Conservation (phyloP, 2,329 filamentous ascomycete species). For the Fusarium subglutinans region DNA sequence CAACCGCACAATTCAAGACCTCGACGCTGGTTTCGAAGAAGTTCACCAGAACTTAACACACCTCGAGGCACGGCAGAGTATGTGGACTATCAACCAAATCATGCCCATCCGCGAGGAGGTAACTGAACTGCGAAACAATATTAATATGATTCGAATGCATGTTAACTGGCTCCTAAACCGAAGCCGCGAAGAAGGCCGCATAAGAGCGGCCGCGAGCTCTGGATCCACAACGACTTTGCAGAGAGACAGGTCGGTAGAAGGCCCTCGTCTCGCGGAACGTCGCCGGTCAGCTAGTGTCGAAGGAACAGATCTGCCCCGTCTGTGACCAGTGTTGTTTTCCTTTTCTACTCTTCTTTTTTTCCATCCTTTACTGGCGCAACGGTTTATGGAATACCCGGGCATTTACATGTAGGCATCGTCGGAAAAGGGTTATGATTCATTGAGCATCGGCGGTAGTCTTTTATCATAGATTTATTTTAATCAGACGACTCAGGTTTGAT, state of each 20-base stretch:
- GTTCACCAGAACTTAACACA: constrained; percentile 66
- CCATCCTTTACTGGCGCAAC: constrained; percentile 23
- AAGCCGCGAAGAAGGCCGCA: constrained; percentile 58
- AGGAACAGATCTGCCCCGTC: constrained; percentile 49
- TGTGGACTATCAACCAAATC: constrained; percentile 70
- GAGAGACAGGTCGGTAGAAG: constrained; percentile 43
- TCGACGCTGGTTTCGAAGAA: constrained; percentile 61
- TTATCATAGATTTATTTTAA: constrained; percentile 6
- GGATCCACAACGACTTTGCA: constrained; percentile 46
- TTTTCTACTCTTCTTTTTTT: not conserved
- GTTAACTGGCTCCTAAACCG: constrained; percentile 67
- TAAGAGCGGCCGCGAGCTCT: constrained; percentile 50
- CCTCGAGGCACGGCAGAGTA: constrained; percentile 67
- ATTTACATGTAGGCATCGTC: constrained; percentile 22
- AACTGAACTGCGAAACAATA: constrained; percentile 65
- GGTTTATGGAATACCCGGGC: constrained; percentile 36
- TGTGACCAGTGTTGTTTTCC: constrained; percentile 37
- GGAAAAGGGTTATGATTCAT: constrained; percentile 11
- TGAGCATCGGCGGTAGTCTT: not conserved
- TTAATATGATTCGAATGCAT: constrained; percentile 68
- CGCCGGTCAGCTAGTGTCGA: constrained; percentile 51
- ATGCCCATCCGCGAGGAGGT: constrained; percentile 70
- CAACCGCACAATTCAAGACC: constrained; percentile 54
- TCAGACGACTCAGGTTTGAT: not conserved
- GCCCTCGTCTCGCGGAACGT: constrained; percentile 46